These are phyloP conservation scores for Picea glauca DNA, from an alignment of 75 land plant genomes.

Conservation along the genomic window DNA sequence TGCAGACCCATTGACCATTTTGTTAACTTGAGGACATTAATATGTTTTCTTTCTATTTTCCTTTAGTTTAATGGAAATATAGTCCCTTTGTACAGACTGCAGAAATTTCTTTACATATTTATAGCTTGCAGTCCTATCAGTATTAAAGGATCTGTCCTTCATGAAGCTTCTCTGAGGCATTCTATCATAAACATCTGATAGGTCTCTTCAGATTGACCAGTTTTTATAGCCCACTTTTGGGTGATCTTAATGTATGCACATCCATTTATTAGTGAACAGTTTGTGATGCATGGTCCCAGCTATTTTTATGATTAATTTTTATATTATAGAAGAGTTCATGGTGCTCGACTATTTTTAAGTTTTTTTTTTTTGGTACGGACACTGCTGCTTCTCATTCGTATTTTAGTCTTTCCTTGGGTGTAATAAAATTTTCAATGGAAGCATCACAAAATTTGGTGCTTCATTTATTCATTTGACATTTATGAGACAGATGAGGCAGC, in stretches of 20 bases:
- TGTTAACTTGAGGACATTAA: too few species aligned
- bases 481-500: constrained; percentile 12
- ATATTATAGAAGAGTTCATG: neutral
- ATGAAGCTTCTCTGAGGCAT: neutral
- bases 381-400: neutral
- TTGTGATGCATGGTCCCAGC: constrained; percentile 1
- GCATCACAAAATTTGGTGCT: too few species aligned
- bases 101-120: neutral
- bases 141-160: neutral
- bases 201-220: neutral
- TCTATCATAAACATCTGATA: neutral
- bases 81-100: neutral
- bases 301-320: neutral
- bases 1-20: too few species aligned
- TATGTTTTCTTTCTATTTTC: too few species aligned
- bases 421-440: too few species aligned
- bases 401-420: neutral
- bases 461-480: neutral
- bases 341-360: neutral
- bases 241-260: neutral
- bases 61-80: neutral
- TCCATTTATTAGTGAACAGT: too few species aligned
- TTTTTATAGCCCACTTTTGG: neutral
- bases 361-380: neutral
- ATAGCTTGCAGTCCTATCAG: neutral